Conservation (phyloP, 345 rosid genomes). For the Citrus cavaleriei region DNA sequence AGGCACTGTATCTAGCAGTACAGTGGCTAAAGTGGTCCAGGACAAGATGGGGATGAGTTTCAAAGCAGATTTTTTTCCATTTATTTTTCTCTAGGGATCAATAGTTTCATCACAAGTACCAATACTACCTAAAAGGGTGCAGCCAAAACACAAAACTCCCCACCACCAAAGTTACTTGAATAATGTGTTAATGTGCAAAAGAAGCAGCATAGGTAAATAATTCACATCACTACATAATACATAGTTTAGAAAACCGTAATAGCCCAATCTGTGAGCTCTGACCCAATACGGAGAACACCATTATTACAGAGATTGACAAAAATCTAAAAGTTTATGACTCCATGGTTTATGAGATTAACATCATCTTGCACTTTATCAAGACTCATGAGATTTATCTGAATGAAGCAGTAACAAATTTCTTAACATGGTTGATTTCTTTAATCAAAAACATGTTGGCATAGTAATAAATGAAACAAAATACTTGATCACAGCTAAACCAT, state of each 20-base stretch:
- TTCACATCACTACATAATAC: background rate
- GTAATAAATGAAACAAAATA: background rate
- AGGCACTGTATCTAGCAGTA: background rate
- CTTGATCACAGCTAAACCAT: background rate
- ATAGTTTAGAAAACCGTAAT: background rate
- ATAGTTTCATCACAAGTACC: background rate
- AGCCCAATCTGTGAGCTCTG: background rate
- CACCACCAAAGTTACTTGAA: background rate
- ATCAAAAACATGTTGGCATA: background rate
- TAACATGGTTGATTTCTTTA: background rate
- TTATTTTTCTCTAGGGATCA: background rate
- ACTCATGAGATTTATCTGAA: background rate
- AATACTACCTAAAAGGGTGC: background rate
- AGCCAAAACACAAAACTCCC: background rate
- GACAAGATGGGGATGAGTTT: background rate
- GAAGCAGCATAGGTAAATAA: background rate
- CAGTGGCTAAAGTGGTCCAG: background rate
- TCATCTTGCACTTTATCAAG: background rate
- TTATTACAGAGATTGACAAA: background rate
- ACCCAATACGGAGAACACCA: background rate
- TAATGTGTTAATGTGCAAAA: background rate
- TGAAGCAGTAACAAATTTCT: background rate
- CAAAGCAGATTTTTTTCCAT: background rate
- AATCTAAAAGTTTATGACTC: background rate
- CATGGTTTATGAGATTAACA: background rate